Conservation (phyloP, 306 rosid species). For the Biancaea sappan region DNA sequence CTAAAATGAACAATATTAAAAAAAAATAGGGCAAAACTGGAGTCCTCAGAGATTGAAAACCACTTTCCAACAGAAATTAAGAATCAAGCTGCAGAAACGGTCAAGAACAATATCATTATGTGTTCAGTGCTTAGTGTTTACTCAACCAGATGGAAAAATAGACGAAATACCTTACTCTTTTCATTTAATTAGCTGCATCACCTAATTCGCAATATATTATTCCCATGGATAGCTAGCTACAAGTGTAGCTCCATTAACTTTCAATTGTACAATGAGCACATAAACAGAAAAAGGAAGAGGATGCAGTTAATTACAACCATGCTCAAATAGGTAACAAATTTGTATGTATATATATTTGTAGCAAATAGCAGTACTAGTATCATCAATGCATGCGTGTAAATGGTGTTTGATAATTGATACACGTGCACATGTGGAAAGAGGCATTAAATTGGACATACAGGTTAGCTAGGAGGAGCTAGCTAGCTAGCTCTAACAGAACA, state of each 20-base stretch:
- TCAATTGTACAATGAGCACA: neutral
- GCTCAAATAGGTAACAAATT: neutral
- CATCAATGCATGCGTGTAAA: too few species aligned
- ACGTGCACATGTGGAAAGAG: too few species aligned
- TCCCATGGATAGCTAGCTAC: too few species aligned
- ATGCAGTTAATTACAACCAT: neutral
- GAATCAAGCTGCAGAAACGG: slow-evolving; percentile 3
- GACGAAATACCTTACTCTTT: neutral
- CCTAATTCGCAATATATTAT: too few species aligned
- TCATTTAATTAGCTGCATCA: neutral
- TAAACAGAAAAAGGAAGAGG: neutral
- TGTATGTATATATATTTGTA: too few species aligned
- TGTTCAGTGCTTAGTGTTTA: neutral
- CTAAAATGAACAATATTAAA: too few species aligned
- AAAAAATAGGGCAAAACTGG: neutral
- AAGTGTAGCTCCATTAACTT: neutral
- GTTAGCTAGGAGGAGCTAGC: too few species aligned
- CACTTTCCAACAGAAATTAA: neutral
- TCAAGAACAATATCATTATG: neutral
- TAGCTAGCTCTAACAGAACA: neutral
- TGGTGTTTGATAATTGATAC: too few species aligned
- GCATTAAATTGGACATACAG: too few species aligned
- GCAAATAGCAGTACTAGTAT: too few species aligned
- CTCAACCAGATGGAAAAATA: slow-evolving; percentile 2
- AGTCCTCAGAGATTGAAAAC: neutral